A percentile compares a stretch with the other conserved stretches of the same genome.
Evolutionary conservation across 2,329 filamentous ascomycete genomes (phyloP).

Genomic region (Arthroderma sp.): DNA sequence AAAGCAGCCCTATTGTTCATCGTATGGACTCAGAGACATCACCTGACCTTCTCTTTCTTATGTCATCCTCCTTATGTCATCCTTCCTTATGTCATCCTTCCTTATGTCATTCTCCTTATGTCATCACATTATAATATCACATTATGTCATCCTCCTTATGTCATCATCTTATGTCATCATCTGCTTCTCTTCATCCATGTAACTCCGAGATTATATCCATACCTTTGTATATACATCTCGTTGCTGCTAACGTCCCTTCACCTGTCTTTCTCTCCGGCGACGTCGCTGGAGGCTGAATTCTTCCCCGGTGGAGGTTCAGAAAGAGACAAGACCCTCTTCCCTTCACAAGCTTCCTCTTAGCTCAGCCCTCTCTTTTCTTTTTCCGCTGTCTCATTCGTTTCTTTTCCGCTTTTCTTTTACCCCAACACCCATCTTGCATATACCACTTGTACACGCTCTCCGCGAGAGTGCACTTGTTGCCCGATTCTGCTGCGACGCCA

Average conservation of each 20-base stretch:
- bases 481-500: slow-evolving; percentile 1
- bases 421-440: not conserved
- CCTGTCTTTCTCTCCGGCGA: not conserved
- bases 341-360: slow-evolving; percentile 9
- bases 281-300: not conserved
- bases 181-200: not conserved
- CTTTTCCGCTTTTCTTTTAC: slow-evolving; percentile 12
- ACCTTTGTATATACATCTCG: not conserved
- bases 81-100: not conserved
- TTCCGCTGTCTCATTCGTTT: slow-evolving; percentile 10
- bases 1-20: too few species aligned
- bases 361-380: slow-evolving; percentile 9
- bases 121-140: not conserved
- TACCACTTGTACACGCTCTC: not conserved
- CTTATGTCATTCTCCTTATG: not conserved
- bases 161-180: not conserved
- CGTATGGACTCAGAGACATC: not conserved
- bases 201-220: slow-evolving; percentile 1
- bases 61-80: not conserved
- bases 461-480: not conserved
- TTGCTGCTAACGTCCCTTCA: not conserved
- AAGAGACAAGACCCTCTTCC: not conserved
- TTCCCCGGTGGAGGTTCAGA: not conserved
- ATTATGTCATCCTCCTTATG: not conserved
- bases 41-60: not conserved